Evolutionary conservation across 2,329 filamentous ascomycete species (phyloP), one percentile per base, ranked within the genome.

Genomic region (Endoconidiophora laricicola): DNA sequence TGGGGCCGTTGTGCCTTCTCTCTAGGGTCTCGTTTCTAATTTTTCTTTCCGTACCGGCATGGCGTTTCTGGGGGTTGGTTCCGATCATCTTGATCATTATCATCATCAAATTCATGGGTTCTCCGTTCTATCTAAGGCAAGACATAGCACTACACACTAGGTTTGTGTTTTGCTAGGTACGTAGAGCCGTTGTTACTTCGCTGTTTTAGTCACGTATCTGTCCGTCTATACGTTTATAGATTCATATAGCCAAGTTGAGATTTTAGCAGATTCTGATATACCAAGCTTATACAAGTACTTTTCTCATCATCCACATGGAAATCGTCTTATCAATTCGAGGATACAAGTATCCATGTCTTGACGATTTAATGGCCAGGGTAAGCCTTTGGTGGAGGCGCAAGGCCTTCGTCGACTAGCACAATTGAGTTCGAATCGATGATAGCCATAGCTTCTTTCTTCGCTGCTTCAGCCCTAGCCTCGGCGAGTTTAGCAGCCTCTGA

Each of bases 361-460:
- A 5, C 6, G 22, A 18, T 18, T 48, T 23, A 48, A 10, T 33
- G 38, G 3, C 46, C 46, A 2, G 46, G 36, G 54, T 69, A 69
- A 1, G 65, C 62, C 56, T 60, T 61, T 9, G 59, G 58, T 14
- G 69, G 69, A 53, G 60, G 58, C 9, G 62, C 56, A 55, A 72
- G 57, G 7, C 62, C 66, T 1, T 59, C 60, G 54, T 69, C 66
- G 16, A 71, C 69, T 47, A 68, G 65, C 54, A 60, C 58, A 49
- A 62, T 54, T 22, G 68, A 62, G 58, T 59, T 60, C 44, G 59
- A 59, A 56, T 68, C 64, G 6, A 69, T 56, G 46, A 61, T 60
- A 26, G 61, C 60, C 56, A 54, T 60, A 54, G 57, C 57, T 57
- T 60, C 56, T 55, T 38, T 61, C 60, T 43, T 59, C 57, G 29